Evolutionary conservation across 805 yeast species (phyloP), one percentile per base, ranked within the genome.

Genomic region (Yamadazyma tumulicola): DNA sequence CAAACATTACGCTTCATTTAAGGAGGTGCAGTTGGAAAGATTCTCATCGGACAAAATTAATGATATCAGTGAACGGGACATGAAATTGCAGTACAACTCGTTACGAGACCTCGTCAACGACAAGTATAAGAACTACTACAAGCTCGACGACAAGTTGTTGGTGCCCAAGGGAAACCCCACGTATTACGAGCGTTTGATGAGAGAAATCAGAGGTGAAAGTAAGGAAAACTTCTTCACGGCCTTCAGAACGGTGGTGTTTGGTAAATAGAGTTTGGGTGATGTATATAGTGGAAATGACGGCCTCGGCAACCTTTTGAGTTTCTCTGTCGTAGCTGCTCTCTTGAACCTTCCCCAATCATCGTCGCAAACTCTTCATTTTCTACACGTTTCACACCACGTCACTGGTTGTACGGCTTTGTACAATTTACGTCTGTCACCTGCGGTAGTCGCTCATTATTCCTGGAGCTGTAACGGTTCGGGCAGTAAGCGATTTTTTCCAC

Each of bases 131-230:
- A 72, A 74, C 39, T 77, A 77, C 50, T 85, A 84, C 54, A 66
- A 72, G 41, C 71, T 79, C 22, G 79, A 79, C 37, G 82, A 77
- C 28, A 82, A 82, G 52, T 59, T 88, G 45, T 59, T 76, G 49
- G 68, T 59, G 46, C 97, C 97, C n/a, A 79, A 81, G 49, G 96
- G 96, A 2, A 85, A 86, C 57, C 87, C 95, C 2, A 57, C 70
- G 30, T 88, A 88, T 53, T 88, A 88, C 51, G 74, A 69, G 26
- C 72, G 93, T 50, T 67, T 88, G 34, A 46, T 81, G 59, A 68
- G 72, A 18, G 95, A 86, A 54, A 72, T 88, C 26, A 67, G 72
- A 39, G 89, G 91, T 16, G 79, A 80, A 49, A 72, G 74, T 50
- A 80, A 75, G 55, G 95, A 85, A 58, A 72, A 75, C 11, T 57